Percentiles rank a stretch among this genome's conserved stretches.
phyloP scores from a whole-genome alignment of 2,329 filamentous ascomycete genomes.

The Exophiala spinifera region DNA sequence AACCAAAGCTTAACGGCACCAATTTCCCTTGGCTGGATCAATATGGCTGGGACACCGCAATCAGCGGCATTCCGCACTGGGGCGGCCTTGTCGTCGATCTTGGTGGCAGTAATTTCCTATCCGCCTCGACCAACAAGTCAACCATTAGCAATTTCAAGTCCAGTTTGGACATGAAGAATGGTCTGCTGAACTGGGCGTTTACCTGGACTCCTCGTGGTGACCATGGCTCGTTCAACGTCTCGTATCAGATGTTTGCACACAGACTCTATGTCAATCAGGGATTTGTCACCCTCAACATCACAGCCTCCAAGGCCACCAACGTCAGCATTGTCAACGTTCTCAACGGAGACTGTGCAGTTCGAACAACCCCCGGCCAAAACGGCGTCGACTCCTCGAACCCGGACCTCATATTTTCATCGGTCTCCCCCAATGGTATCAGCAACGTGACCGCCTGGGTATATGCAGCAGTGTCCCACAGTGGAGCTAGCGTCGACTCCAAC shows the following conservation, averaged over 20 bases:
- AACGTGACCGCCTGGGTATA: conserved; percentile 63
- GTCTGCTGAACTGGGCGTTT: conserved; percentile 62
- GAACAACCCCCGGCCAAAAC: conserved; percentile 58
- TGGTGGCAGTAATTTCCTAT: conserved; percentile 53
- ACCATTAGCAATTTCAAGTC: conserved; percentile 62
- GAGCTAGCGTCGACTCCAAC: conserved; percentile 44
- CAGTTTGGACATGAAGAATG: conserved; percentile 61
- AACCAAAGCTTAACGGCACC: conserved; percentile 56
- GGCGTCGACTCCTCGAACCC: conserved; percentile 45
- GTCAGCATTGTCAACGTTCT: conserved; percentile 64
- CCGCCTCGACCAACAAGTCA: conserved; percentile 57
- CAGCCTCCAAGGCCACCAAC: conserved; percentile 51
- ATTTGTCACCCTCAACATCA: conserved; percentile 59
- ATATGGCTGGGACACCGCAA: conserved; percentile 68
- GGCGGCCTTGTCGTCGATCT: conserved; percentile 58
- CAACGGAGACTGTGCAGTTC: conserved; percentile 65
- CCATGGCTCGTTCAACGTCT: conserved; percentile 53
- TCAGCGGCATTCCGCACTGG: conserved; percentile 69
- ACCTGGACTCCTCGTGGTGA: conserved; percentile 58
- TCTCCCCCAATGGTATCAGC: conserved; percentile 59
- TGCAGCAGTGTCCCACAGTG: conserved; percentile 40
- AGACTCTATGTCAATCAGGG: conserved; percentile 62
- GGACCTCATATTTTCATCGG: conserved; percentile 61
- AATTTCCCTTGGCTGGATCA: conserved; percentile 69
- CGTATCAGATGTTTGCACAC: conserved; percentile 65